Evolutionary conservation across 345 rosid genomes (phyloP).

Genomic region (Eucalyptus victrix): DNA sequence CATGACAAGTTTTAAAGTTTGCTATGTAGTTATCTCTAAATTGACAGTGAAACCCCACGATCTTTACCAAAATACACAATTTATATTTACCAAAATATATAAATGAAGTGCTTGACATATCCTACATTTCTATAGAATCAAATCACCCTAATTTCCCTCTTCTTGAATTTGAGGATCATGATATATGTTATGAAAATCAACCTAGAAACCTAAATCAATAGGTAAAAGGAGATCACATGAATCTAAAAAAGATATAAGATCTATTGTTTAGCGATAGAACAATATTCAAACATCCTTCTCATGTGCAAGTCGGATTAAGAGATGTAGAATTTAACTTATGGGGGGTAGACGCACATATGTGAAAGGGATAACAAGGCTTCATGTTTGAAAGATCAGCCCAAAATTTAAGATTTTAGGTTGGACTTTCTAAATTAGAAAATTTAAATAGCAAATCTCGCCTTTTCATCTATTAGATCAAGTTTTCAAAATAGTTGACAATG

Average conservation of each 20-base stretch:
- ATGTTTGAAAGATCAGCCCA: neutral
- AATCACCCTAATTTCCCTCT: neutral
- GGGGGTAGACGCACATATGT: neutral
- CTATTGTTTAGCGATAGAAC: neutral
- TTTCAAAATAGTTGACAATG: neutral
- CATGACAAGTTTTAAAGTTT: neutral
- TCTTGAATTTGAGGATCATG: neutral
- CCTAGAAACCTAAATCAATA: neutral
- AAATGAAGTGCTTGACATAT: neutral
- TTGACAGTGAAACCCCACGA: neutral
- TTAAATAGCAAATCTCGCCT: neutral
- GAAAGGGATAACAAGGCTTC: neutral
- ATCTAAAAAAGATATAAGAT: neutral
- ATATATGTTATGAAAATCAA: neutral
- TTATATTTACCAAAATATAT: neutral
- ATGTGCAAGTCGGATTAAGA: neutral
- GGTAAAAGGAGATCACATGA: neutral
- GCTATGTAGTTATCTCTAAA: neutral
- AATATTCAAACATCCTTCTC: neutral
- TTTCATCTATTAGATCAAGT: neutral
- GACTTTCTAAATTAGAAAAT: neutral
- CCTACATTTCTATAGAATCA: neutral
- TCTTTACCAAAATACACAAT: neutral
- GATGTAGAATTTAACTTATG: neutral
- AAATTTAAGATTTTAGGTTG: neutral